Percentiles rank a stretch among this genome's conserved stretches.
Conservation (phyloP, 2,329 filamentous ascomycete genomes). For the Aquanectria penicillioides region DNA sequence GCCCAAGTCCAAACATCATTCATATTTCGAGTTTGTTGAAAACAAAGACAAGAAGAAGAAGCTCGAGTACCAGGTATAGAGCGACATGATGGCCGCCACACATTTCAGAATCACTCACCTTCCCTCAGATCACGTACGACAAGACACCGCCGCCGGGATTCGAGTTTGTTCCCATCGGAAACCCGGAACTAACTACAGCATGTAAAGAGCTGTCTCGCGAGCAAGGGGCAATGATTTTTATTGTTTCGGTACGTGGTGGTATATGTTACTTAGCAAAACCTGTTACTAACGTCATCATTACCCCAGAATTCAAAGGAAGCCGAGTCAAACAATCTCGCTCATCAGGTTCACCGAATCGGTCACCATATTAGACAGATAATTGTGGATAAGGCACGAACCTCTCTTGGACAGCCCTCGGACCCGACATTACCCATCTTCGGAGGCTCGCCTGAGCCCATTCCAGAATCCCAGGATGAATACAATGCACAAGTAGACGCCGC, state of each 20-base stretch:
- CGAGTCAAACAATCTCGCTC: conserved; percentile 53
- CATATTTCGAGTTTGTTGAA: conserved; percentile 72
- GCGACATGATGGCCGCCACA: conserved; percentile 28
- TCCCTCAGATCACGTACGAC: conserved; percentile 61
- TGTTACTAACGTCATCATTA: conserved; percentile 20
- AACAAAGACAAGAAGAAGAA: conserved; percentile 73
- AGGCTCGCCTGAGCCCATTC: conserved; percentile 66
- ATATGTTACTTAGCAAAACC: not conserved
- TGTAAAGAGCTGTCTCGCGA: conserved; percentile 75
- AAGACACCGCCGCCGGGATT: conserved; percentile 67
- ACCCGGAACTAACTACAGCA: conserved; percentile 66
- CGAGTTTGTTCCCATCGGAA: conserved; percentile 70
- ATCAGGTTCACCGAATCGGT: conserved; percentile 68
- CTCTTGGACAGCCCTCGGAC: conserved; percentile 40
- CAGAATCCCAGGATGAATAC: conserved; percentile 67
- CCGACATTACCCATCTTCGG: conserved; percentile 31
- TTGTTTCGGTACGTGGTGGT: conserved; percentile 66
- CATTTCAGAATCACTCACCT: conserved; percentile 42
- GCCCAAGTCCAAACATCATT: conserved; percentile 65
- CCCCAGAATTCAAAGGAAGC: conserved; percentile 44
- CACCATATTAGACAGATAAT: conserved; percentile 69
- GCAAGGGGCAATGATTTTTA: conserved; percentile 71
- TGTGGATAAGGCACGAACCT: conserved; percentile 62
- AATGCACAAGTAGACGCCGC: conserved; percentile 70
- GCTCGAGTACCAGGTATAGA: conserved; percentile 68